phyloP scores from a whole-genome alignment of 2,329 filamentous ascomycete genomes.

The Penicillium polonicum region DNA sequence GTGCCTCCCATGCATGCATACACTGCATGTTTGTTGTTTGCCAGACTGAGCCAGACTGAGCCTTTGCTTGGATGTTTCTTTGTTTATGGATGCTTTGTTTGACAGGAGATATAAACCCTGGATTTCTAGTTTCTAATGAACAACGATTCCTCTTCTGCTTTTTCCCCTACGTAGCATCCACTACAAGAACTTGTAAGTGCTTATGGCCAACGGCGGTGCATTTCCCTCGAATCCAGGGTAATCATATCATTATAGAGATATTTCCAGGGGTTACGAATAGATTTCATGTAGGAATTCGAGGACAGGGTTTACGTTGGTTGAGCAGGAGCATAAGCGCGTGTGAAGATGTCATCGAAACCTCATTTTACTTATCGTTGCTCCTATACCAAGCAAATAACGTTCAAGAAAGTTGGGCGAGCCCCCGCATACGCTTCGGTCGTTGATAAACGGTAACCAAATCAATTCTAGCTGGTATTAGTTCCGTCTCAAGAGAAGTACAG shows the following conservation, averaged over 20 bases:
- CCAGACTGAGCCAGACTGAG: too few species aligned
- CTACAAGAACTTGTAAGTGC: conserved; percentile 3
- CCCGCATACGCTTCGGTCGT: background rate
- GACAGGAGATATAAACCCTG: too few species aligned
- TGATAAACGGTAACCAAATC: background rate
- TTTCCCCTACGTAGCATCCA: too few species aligned
- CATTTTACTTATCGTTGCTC: too few species aligned
- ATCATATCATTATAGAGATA: conserved; percentile 3
- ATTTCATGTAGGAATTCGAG: background rate
- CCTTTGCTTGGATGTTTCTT: too few species aligned
- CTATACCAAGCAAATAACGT: too few species aligned
- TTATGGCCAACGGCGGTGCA: conserved; percentile 28
- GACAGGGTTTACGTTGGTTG: background rate
- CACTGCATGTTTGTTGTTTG: too few species aligned
- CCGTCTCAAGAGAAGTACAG: background rate
- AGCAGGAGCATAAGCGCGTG: background rate
- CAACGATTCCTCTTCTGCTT: too few species aligned
- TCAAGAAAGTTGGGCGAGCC: too few species aligned
- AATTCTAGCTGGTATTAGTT: background rate
- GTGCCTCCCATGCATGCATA: too few species aligned
- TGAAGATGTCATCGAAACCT: background rate
- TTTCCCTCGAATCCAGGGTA: conserved; percentile 23
- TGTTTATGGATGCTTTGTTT: too few species aligned
- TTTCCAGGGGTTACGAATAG: background rate
- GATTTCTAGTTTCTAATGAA: too few species aligned